Evolutionary conservation across 306 rosid genomes (phyloP), one percentile per base, ranked within the genome.

Genomic region (Rosa persica): DNA sequence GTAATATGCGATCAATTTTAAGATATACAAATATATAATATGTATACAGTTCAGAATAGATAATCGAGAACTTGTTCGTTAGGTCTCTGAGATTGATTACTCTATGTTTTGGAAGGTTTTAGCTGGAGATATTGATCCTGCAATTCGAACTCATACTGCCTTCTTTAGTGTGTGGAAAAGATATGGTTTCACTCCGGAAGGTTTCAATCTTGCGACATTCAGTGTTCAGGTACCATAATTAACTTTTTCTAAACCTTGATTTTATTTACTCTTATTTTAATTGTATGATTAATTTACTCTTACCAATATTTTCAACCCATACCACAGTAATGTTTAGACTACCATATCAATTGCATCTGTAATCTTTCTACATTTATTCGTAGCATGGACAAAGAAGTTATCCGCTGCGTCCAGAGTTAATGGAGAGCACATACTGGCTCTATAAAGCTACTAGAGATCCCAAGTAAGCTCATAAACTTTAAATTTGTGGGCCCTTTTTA

Each of bases 341-440:
- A 40, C 44, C 74, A 20, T 82, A 74, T 66, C 65, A 66, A 27
- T 79, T 66, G 66, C 40, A 49, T 43, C 19, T 77, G 34, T 75
- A 46, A 75, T 58, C 19, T 69, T 76, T 60, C 77, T 61, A 46
- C 22, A 66, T 48, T 75, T 71, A 40, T 86, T 83, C 69, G 75
- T 86, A 94, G 98, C 85, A 88, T 76, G 98, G 97, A 72, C 98
- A 94, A 83, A 89, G 86, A 85, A 92, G 98, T 83, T 94, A 94
- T 76, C 98, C 98, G 0, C 77, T 94, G 75, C 92, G 97, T 83
- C 98, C 98, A 13, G 98, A 92, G 89, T 81, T 94, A 81, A 92
- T 94, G 52, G 98, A 94, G 89, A 94, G 98, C 93, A 94, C 98
- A 6, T 94, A 92, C 83, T 94, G 97, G 98, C 97, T 94, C 71